These are phyloP conservation scores for Candida peoriensis DNA, from an alignment of 805 yeast genomes.

Conservation along the genomic window DNA sequence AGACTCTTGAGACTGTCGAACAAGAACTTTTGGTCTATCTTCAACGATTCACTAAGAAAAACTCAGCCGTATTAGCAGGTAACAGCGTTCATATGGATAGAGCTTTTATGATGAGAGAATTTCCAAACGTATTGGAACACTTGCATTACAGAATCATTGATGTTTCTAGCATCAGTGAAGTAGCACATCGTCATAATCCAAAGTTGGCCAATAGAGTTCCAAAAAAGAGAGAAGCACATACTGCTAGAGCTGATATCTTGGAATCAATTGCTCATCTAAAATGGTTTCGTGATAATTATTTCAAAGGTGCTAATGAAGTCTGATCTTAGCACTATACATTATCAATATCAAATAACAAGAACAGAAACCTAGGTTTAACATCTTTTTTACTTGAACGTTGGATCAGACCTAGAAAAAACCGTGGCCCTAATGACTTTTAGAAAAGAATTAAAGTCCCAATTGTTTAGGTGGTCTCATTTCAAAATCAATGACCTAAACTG, in stretches of 20 bases:
- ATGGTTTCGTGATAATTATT: conserved; percentile 70
- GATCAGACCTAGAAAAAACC: too few relatives aligned
- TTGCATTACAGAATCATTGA: conserved; percentile 79
- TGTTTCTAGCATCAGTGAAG: conserved; percentile 81
- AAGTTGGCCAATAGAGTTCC: conserved; percentile 52
- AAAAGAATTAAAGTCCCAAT: too few relatives aligned
- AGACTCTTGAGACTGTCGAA: conserved; percentile 59
- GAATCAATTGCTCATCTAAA: conserved; percentile 82
- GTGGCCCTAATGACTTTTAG: too few relatives aligned
- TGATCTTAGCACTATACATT: too few relatives aligned
- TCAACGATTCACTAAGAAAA: conserved; percentile 43
- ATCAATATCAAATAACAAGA: too few relatives aligned
- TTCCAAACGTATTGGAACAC: conserved; percentile 56
- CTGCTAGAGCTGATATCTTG: conserved; percentile 82
- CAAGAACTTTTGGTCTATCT: conserved; percentile 60
- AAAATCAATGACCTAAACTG: too few relatives aligned
- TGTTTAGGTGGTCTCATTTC: too few relatives aligned
- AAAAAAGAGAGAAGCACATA: conserved; percentile 64
- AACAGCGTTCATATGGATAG: conserved; percentile 91
- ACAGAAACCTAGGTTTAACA: too few relatives aligned
- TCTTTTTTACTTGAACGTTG: too few relatives aligned
- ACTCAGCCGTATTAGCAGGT: conserved; percentile 78
- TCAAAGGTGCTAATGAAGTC: too few relatives aligned
- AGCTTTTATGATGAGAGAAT: conserved; percentile 74
- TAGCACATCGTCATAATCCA: conserved; percentile 74